These are phyloP conservation scores for Adansonia rubrostipa DNA, from an alignment of 441 rosid genomes.

Conservation along the genomic window DNA sequence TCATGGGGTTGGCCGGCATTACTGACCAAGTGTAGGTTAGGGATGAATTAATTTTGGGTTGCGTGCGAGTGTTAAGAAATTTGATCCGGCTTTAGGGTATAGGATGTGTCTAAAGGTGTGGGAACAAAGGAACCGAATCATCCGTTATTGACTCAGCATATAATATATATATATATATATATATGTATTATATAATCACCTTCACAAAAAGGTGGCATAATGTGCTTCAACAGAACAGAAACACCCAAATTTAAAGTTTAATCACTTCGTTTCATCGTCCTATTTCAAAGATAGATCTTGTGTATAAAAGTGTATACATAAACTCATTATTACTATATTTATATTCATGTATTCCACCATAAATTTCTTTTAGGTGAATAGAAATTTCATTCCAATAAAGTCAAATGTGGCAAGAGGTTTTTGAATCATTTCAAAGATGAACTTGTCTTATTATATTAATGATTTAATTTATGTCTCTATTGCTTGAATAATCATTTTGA, in stretches of 20 bases:
- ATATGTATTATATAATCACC: neutral
- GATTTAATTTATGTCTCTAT: no score
- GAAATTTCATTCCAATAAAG: neutral
- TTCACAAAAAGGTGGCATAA: conserved; percentile 27
- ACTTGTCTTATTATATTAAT: no score
- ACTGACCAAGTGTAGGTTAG: conserved; percentile 17
- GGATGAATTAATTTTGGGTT: conserved; percentile 17
- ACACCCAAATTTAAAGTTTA: conserved; percentile 21
- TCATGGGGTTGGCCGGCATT: conserved; percentile 45
- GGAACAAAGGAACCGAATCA: conserved; percentile 36
- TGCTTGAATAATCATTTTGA: no score
- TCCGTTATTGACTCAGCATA: neutral
- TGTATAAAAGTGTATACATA: no score
- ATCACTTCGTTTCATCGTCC: neutral
- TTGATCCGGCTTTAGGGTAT: conserved; percentile 40
- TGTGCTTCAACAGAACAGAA: conserved; percentile 31
- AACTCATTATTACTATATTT: neutral
- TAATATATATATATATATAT: neutral
- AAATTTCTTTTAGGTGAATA: neutral
- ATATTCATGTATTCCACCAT: no score
- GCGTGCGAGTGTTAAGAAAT: conserved; percentile 19
- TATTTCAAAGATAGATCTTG: neutral
- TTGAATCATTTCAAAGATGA: no score
- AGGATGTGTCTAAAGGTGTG: conserved; percentile 27
- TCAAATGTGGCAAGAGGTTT: no score